phyloP scores from a whole-genome alignment of 2,329 filamentous ascomycete species.

The Torrubiella hemipterigena region DNA sequence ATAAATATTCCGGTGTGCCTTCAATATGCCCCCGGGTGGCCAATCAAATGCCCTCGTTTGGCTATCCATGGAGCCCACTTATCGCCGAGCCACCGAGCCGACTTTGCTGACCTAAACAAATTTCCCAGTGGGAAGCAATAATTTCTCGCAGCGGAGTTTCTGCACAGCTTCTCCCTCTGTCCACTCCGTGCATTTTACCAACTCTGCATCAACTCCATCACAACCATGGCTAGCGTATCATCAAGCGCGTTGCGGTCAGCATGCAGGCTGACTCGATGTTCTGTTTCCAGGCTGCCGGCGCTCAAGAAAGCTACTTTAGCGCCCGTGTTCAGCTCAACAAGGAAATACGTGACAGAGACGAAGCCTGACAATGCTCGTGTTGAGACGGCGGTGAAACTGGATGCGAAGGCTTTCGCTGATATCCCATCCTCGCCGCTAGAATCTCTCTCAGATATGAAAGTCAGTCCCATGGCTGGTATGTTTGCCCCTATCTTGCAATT shows the following conservation, averaged over 20 bases:
- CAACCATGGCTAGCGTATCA: conserved; percentile 50
- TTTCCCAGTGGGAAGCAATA: conserved; percentile 7
- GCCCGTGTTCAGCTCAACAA: too few species aligned
- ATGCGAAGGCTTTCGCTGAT: conserved; percentile 70
- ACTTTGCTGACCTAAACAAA: conserved; percentile 8
- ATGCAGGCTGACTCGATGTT: conserved; percentile 41
- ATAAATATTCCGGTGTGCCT: too few species aligned
- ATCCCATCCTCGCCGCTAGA: conserved; percentile 23
- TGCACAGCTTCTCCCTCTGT: conserved; percentile 2
- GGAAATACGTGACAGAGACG: conserved; percentile 76
- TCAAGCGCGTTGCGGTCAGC: conserved; percentile 65
- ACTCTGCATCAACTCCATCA: conserved; percentile 10
- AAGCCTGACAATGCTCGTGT: conserved; percentile 72
- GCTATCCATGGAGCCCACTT: conserved; percentile 6
- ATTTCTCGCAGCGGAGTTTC: conserved; percentile 3
- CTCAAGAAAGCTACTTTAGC: too few species aligned
- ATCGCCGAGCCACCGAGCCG: conserved; percentile 8
- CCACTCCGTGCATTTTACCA: conserved; percentile 5
- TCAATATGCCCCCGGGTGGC: too few species aligned
- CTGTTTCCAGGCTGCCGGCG: too few species aligned
- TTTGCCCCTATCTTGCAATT: conserved; percentile 1
- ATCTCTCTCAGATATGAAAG: conserved; percentile 36
- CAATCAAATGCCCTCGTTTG: too few species aligned
- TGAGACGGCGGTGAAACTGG: conserved; percentile 74
- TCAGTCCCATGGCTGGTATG: conserved; percentile 62